These are phyloP conservation scores for Pythium coloratum DNA, from an alignment of 352 stramenopile genomes.

Conservation along the genomic window DNA sequence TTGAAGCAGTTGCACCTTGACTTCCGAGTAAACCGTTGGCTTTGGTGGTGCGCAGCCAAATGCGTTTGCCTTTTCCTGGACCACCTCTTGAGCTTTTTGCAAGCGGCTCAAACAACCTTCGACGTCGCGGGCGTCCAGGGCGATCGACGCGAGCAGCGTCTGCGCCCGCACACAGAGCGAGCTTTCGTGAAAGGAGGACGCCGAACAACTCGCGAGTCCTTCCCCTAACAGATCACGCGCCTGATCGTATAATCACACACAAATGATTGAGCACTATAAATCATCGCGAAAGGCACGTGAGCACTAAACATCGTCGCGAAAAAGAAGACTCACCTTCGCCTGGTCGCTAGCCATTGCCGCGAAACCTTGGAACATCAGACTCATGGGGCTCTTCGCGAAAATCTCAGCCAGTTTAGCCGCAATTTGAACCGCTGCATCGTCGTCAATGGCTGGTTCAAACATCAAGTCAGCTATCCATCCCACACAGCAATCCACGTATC, in stretches of 20 bases:
- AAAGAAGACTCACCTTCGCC: neutral
- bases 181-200: conserved; percentile 70
- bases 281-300: too few relatives aligned
- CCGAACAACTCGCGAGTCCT: conserved; percentile 54
- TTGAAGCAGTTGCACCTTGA: conserved; percentile 52
- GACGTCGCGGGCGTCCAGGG: conserved; percentile 47
- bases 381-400: conserved; percentile 22
- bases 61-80: conserved; percentile 42
- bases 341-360: neutral
- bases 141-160: conserved; percentile 49
- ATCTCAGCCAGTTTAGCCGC: conserved; percentile 1
- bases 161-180: conserved; percentile 57
- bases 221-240: conserved; percentile 50
- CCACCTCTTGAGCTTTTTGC: conserved; percentile 37
- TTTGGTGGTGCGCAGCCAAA: conserved; percentile 42
- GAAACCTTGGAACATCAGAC: conserved; percentile 27
- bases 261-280: too few relatives aligned
- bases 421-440: neutral
- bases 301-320: too few relatives aligned
- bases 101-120: conserved; percentile 63
- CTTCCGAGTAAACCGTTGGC: conserved; percentile 50
- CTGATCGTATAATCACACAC: conserved; percentile 21
- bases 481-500: neutral
- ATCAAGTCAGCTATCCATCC: neutral
- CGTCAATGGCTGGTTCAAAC: conserved; percentile 13